Evolutionary conservation across 148 eudicot species (phyloP).

Genomic region (Amaranthus hypochondriacus): DNA sequence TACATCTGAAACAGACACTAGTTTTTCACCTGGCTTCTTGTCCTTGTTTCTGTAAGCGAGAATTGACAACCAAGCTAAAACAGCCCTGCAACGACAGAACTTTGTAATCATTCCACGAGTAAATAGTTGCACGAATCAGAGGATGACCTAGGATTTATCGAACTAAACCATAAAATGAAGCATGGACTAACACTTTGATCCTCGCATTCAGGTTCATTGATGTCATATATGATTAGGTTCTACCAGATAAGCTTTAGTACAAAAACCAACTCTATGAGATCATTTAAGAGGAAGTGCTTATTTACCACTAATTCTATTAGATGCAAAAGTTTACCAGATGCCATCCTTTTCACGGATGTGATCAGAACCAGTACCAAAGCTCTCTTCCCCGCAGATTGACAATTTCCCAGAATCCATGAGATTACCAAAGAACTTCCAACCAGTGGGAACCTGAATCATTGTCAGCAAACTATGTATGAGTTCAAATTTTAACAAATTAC

Average conservation of each 20-base stretch:
- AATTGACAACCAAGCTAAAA: slow-evolving; percentile 96
- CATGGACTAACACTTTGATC: not conserved
- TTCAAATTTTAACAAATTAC: not conserved
- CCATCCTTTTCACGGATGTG: slow-evolving; percentile 99
- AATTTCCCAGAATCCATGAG: slow-evolving; percentile 93
- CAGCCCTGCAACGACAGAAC: slow-evolving; percentile 60
- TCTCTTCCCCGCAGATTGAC: slow-evolving; percentile 98
- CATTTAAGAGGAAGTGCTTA: not conserved
- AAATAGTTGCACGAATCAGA: not conserved
- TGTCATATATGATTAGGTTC: not conserved
- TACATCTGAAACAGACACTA: slow-evolving; percentile 84
- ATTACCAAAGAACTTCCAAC: slow-evolving; percentile 99
- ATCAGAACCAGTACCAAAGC: slow-evolving; percentile 98
- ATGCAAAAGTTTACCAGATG: slow-evolving; percentile 58
- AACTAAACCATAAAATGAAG: not conserved
- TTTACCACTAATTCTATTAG: not conserved
- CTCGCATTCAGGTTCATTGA: not conserved
- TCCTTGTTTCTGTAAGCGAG: slow-evolving; percentile 74
- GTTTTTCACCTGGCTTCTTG: slow-evolving; percentile 61
- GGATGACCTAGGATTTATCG: not conserved
- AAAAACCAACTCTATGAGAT: not conserved
- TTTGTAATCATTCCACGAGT: not conserved
- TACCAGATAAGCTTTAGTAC: not conserved
- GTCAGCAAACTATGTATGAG: slow-evolving; percentile 10
- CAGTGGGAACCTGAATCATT: slow-evolving; percentile 82